Evolutionary conservation across 306 rosid species (phyloP), one percentile per base, ranked within the genome.

Genomic region (Begonia masoniana): DNA sequence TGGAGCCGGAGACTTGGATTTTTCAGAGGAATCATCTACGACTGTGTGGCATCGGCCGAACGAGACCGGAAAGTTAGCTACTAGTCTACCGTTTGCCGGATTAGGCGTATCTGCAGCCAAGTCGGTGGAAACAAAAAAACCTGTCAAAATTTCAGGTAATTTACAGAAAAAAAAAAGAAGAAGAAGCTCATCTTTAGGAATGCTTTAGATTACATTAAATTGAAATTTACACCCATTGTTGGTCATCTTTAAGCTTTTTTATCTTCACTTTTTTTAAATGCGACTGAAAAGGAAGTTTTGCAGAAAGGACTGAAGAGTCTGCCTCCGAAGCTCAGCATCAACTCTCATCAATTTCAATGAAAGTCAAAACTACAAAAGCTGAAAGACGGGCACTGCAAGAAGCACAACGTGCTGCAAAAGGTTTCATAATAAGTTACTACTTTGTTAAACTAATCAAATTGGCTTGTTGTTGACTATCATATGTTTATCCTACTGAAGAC

Each of bases 371-470:
- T 14, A 73, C 88, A 21, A 88, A 79, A 75, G 93, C 86, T 12
- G 93, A 88, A 71, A 82, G 93, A 49, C 88, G 88, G 24, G 86
- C 95, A 36, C 26, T 82, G 62, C 97, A 88, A 69, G 95, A 88
- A 68, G 93, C 88, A 55, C 95, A 88, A 50, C 82, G 95, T 52
- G 93, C 88, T 63, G 84, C 82, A 35, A 88, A 79, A 79, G 97
- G 95, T 87, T 45, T 45, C 1, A 13, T 10, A 26, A 26, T 6
- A 26, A 26, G 36, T 26, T 4, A 4, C 36, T 26, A 26, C 36
- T 26, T 26, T 26, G 6, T 26, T 26, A 26, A 6, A 2, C 7
- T 26, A 26, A 26, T 26, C 36, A 4, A 26, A 26, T 26, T 26
- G 36, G 36, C 1, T 26, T 26, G 36, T 26, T 26, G 7, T 26